Evolutionary conservation across 495 filamentous ascomycete genomes (phyloP), one percentile per base, ranked within the genome.

Genomic region (Letharia lupina): DNA sequence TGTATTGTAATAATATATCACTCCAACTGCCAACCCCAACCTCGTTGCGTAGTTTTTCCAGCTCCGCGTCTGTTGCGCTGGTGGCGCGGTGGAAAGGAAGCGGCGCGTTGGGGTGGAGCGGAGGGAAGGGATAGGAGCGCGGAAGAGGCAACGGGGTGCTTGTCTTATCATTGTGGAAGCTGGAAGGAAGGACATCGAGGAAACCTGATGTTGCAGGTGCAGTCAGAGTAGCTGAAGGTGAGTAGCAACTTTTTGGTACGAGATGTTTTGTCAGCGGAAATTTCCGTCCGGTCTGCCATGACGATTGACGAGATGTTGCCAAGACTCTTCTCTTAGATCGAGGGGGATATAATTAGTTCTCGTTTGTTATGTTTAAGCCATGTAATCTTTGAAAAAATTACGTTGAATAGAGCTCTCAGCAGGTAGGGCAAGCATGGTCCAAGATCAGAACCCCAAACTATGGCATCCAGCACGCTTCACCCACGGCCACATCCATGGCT

Each of bases 1-100:
- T 50, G 91, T 97, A 77, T 91, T 93, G 76, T 97, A 98, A 73
- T 87, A 96, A 79, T 97, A 98, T 42, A 96, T 74, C n/a, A 84
- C 84, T 33, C 80, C 91, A 60, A 75, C 78, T n/a, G 91, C 92
- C 57, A 94, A 70, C 63, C 86, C 91, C 82, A 90, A 87, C 75
- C 93, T 82, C 65, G 80, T 70, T 11, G 78, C 80, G n/a, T 84
- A 81, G 70, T 84, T 89, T 82, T 90, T 97, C 91, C 89, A 96
- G 71, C 86, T 88, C 73, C 91, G 77, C 67, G 83, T 82, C 76
- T 86, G 89, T 70, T 85, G 80, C 62, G 78, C 72, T 7, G 86
- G 77, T 62, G 89, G 79, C 69, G 84, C 79, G 63, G 89, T 91
- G 79, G 85, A 90, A 75, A 89, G 81, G 72, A 91, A 88, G 74